Conservation (phyloP, 805 yeast species). For the Hanseniaspora jakobsenii region DNA sequence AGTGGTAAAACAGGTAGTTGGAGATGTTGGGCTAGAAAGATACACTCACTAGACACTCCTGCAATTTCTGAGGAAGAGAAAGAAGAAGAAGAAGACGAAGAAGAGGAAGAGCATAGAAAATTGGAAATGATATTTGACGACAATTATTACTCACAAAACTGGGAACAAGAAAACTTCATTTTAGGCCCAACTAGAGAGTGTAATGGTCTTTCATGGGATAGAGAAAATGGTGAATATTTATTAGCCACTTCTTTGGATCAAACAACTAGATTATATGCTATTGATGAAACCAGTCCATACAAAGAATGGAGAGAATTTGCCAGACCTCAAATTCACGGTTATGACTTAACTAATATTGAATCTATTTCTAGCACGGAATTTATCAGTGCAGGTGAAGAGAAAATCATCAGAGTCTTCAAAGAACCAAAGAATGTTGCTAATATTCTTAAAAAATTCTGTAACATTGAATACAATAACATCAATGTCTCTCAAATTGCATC, state of each 20-base stretch:
- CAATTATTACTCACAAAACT: conserved; percentile 10
- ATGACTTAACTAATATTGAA: conserved; percentile 78
- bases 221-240: conserved; percentile 46
- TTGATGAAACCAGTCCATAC: conserved; percentile 26
- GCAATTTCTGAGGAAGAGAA: background rate
- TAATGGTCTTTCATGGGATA: conserved; percentile 71
- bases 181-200: conserved; percentile 67
- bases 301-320: conserved; percentile 80
- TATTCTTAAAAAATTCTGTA: conserved; percentile 45
- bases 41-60: conserved; percentile 29
- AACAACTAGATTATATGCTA: conserved; percentile 72
- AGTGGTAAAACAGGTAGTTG: conserved; percentile 90
- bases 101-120: conserved; percentile 22
- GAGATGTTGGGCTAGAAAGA: conserved; percentile 51
- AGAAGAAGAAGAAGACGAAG: background rate
- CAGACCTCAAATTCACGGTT: conserved; percentile 96
- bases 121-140: conserved; percentile 12
- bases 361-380: conserved; percentile 49
- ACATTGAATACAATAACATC: conserved; percentile 28
- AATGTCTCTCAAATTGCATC: conserved; percentile 71
- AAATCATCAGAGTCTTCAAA: conserved; percentile 75
- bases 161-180: conserved; percentile 34
- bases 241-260: conserved; percentile 80
- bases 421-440: conserved; percentile 69
- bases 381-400: conserved; percentile 94